Base-by-base conservation (phyloP, 2,329 filamentous ascomycete genomes). In the Pezizomycotina sp. region DNA sequence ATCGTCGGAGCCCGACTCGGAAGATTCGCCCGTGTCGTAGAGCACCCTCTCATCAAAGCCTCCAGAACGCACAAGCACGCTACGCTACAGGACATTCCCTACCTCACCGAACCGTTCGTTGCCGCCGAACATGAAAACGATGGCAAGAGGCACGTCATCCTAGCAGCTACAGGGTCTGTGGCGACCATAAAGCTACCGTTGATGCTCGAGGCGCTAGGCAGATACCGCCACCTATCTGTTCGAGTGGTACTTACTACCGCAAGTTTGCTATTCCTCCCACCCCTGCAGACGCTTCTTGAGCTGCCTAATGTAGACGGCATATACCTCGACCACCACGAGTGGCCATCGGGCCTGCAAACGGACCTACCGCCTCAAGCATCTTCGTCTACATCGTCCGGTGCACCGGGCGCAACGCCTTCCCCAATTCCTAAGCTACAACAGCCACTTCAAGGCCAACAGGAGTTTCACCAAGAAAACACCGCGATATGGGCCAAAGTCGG, bases 311-410 rank as follows among this genome's bases (percentile, higher is more conserved):
- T 95, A 5, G 82, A 91, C 27, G 79, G 65, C 13, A 65, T 93
- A 30, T 84, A 92, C 57, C 62, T 66, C 6, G 82, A 95, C 53
- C 69, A 71, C n/a, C 79, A 84, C 47, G 89, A 95, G 57, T 93
- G 84, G 83, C 61, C 58, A 2, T 58, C 63, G 8, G 62, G 64
- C 27, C 71, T 43, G 27, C 36, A 32, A 20, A 32, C 41, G n/a
- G 19, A 6, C 10, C 26, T 24, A 8, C 23, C n/a, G 13, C 23
- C 4, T 27, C 31, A 23, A 21, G 22, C 13, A n/a, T 2, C 5
- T 6, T 14, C 20, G 27, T 13, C 7, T n/a, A 27, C 7, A 12
- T 27, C 24, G 13, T 16, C 9, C 8, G 14, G 6, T 7, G 14
- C 6, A 31, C 5, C 9, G 6, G 28, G 9, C 7, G 8, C 5